phyloP scores from a whole-genome alignment of 371 early-diverging fungal species.

The Conidiobolus incongruus region DNA sequence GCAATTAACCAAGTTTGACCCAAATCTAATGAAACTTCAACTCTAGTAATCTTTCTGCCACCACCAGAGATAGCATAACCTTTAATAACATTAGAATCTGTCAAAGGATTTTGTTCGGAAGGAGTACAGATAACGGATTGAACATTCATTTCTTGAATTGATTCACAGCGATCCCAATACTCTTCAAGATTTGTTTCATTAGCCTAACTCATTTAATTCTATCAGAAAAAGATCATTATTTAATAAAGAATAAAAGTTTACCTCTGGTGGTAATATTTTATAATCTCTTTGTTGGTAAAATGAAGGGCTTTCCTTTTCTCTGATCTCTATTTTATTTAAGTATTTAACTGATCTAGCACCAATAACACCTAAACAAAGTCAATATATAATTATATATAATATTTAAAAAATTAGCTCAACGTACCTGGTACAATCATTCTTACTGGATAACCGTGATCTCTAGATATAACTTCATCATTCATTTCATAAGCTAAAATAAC shows the following conservation, averaged over 20 bases:
- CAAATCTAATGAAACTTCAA: slow-evolving; percentile 42
- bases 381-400: background rate
- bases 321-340: slow-evolving; percentile 32
- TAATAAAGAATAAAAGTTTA: slow-evolving; percentile 4
- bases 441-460: slow-evolving; percentile 62
- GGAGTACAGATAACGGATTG: slow-evolving; percentile 6
- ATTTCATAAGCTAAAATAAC: slow-evolving; percentile 69
- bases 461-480: slow-evolving; percentile 52
- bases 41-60: slow-evolving; percentile 3
- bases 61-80: slow-evolving; percentile 6
- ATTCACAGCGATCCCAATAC: slow-evolving; percentile 3
- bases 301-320: slow-evolving; percentile 28
- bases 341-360: slow-evolving; percentile 75
- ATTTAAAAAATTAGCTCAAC: background rate
- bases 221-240: too few species aligned
- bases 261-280: slow-evolving; percentile 48
- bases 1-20: slow-evolving; percentile 53
- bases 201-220: background rate
- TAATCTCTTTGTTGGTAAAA: slow-evolving; percentile 66
- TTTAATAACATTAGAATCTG: background rate
- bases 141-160: slow-evolving; percentile 7
- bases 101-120: background rate
- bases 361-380: slow-evolving; percentile 44
- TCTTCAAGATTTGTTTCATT: slow-evolving; percentile 3
- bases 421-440: slow-evolving; percentile 53